phyloP scores from a whole-genome alignment of 1,139 yeast genomes.

The Diutina neorugosa region DNA sequence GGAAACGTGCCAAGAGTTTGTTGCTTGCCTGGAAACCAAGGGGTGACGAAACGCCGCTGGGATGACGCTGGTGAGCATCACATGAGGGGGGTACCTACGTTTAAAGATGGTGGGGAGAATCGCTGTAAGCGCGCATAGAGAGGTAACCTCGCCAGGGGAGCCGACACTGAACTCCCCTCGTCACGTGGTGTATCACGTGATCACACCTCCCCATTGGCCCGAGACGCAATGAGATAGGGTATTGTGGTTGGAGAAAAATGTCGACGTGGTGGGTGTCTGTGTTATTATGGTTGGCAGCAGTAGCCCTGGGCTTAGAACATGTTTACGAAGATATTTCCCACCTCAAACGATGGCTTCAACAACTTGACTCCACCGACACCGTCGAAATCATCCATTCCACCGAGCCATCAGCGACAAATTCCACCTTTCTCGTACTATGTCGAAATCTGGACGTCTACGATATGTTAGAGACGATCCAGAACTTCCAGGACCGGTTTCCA shows the following conservation, averaged over 20 bases:
- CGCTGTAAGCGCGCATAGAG: background rate
- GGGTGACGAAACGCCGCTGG: too few relatives aligned
- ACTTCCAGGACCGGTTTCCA: slow-evolving; percentile 65
- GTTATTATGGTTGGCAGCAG: background rate
- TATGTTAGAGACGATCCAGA: slow-evolving; percentile 53
- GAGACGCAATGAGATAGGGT: background rate
- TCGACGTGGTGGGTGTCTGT: background rate
- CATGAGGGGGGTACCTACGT: background rate
- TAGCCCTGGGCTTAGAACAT: background rate
- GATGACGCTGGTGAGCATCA: too few relatives aligned
- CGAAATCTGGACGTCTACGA: slow-evolving; percentile 56
- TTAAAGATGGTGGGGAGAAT: background rate
- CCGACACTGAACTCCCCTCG: too few relatives aligned
- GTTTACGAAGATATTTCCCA: background rate
- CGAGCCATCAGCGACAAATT: slow-evolving; percentile 17
- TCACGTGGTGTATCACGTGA: background rate
- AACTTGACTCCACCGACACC: background rate
- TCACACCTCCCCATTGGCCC: background rate
- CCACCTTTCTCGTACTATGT: slow-evolving; percentile 64
- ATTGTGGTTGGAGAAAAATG: background rate
- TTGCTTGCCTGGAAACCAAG: too few relatives aligned
- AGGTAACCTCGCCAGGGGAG: too few relatives aligned
- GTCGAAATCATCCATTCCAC: background rate
- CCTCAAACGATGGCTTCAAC: background rate
- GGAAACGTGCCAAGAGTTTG: too few relatives aligned